Evolutionary conservation across 2,329 filamentous ascomycete species (phyloP).

Genomic region (Calonectria hongkongensis): DNA sequence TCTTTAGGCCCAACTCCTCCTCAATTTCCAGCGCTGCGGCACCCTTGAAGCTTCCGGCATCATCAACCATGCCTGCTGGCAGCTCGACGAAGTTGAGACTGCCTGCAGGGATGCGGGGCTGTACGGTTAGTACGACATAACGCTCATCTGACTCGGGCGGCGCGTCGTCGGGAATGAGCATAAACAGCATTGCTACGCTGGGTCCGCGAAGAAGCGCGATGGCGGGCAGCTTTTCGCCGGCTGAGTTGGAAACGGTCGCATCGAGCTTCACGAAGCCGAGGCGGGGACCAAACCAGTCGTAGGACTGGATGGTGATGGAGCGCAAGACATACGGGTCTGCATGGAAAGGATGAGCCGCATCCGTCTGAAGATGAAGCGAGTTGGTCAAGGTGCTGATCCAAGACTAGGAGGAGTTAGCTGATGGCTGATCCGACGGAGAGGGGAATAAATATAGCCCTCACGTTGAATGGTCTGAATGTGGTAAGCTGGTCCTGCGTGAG

Average conservation of each 20-base stretch:
- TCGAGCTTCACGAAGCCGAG: conserved; percentile 76
- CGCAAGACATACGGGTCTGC: conserved; percentile 71
- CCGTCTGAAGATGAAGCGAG: conserved; percentile 68
- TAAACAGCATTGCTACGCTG: conserved; percentile 76
- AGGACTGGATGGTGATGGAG: conserved; percentile 71
- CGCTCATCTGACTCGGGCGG: conserved; percentile 65
- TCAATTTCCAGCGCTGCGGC: conserved; percentile 76
- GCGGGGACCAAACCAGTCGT: conserved; percentile 69
- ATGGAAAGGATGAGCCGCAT: conserved; percentile 71
- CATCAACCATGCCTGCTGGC: conserved; percentile 76
- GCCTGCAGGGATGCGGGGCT: conserved; percentile 74
- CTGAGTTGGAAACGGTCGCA: conserved; percentile 68
- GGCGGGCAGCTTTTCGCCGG: conserved; percentile 71
- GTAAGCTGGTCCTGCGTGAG: conserved; percentile 67
- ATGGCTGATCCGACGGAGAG: no score
- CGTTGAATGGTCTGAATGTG: conserved; percentile 70
- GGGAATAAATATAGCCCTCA: conserved; percentile 50
- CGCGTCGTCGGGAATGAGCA: conserved; percentile 72
- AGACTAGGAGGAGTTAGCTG: conserved; percentile 57
- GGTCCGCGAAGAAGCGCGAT: conserved; percentile 75
- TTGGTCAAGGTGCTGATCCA: conserved; percentile 69
- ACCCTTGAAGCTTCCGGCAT: conserved; percentile 72
- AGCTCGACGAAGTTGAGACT: conserved; percentile 74
- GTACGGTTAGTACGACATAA: conserved; percentile 75
- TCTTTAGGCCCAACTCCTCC: conserved; percentile 75